Evolutionary conservation across 176 grass and related monocot genomes (phyloP).

Genomic region (Rhipidocladum racemiflorum): DNA sequence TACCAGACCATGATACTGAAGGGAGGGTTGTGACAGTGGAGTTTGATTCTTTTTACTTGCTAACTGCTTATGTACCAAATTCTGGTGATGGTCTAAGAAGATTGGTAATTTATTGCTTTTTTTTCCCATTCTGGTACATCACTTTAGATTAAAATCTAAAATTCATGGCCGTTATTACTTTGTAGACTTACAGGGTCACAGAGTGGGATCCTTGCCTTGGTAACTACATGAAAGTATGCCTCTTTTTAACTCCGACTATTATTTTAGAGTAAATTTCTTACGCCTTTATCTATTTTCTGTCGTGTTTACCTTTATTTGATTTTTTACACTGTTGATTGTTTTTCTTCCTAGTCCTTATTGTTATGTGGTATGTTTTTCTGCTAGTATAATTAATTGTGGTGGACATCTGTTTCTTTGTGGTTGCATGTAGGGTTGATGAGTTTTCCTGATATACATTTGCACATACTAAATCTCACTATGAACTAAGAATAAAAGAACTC

Average conservation of each 20-base stretch:
- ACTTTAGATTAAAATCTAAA: slow-evolving; percentile 14
- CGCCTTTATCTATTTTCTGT: neutral
- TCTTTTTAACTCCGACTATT: slow-evolving; percentile 9
- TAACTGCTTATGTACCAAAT: slow-evolving; percentile 75
- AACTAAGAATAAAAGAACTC: neutral
- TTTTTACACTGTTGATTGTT: neutral
- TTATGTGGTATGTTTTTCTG: neutral
- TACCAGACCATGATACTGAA: slow-evolving; percentile 76
- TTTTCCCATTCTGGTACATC: neutral
- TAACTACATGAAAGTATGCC: slow-evolving; percentile 75
- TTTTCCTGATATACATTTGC: neutral
- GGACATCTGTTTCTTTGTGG: slow-evolving; percentile 17
- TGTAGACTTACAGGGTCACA: slow-evolving; percentile 56
- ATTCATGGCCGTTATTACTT: slow-evolving; percentile 7
- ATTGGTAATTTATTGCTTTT: slow-evolving; percentile 32
- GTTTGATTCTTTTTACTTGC: slow-evolving; percentile 68
- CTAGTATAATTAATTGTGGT: neutral
- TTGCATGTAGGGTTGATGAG: slow-evolving; percentile 9
- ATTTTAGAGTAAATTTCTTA: neutral
- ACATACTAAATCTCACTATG: neutral
- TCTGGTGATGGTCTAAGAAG: slow-evolving; percentile 75
- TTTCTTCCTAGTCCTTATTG: neutral
- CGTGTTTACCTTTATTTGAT: neutral
- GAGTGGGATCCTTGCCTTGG: slow-evolving; percentile 69
- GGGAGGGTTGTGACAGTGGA: slow-evolving; percentile 69